These are phyloP conservation scores for Phytomonas sp. DNA, from an alignment of 208 protist species.

Conservation along the genomic window DNA sequence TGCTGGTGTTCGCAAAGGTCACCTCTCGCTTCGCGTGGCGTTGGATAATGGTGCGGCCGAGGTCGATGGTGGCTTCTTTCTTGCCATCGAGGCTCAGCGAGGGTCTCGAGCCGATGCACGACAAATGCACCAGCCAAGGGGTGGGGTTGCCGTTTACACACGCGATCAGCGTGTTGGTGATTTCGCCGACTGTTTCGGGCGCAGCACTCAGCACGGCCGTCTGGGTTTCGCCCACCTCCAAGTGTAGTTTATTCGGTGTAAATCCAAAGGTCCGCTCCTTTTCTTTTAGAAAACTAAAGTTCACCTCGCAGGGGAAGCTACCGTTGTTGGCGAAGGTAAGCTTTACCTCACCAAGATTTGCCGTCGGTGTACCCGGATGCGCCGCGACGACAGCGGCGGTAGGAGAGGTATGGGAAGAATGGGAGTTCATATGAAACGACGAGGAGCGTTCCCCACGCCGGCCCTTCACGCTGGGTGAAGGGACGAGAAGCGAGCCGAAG, in stretches of 20 bases:
- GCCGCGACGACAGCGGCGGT: not conserved
- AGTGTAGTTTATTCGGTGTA: conserved; percentile 49
- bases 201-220: conserved; percentile 72
- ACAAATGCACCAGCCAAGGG: conserved; percentile 80
- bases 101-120: conserved; percentile 78
- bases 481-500: conserved; percentile 92
- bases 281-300: conserved; percentile 69
- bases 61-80: conserved; percentile 72
- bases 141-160: conserved; percentile 89
- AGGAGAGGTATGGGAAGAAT: not conserved
- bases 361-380: not conserved
- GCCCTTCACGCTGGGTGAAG: conserved; percentile 12
- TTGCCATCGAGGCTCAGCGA: conserved; percentile 60
- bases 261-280: conserved; percentile 83
- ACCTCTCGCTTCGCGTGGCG: conserved; percentile 30
- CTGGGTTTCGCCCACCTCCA: conserved; percentile 73
- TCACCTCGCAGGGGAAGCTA: conserved; percentile 60
- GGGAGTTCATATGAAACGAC: not conserved
- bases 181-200: conserved; percentile 77
- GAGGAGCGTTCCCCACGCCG: not conserved
- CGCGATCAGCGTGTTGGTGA: conserved; percentile 77
- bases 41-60: conserved; percentile 69
- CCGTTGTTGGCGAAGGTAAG: conserved; percentile 90
- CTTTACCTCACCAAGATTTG: conserved; percentile 29
- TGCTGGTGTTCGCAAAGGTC: conserved; percentile 66